Conservation (phyloP, 208 protist species). For the Acanthamoeba healyi region DNA sequence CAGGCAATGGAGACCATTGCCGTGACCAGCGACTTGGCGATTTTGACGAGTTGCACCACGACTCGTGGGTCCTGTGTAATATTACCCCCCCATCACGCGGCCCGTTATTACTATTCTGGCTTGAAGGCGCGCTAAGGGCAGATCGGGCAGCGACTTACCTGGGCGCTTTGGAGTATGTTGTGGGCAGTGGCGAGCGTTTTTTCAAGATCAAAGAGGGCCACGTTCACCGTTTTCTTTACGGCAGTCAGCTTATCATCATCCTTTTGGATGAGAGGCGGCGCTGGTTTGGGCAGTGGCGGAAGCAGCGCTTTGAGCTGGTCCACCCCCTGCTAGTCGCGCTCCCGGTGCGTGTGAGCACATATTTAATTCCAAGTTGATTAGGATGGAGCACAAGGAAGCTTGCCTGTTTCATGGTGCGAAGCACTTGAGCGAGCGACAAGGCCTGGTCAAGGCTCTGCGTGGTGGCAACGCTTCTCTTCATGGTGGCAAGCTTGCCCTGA, state of each 20-base stretch:
- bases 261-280: slow-evolving; percentile 34
- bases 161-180: background rate
- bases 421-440: background rate
- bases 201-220: slow-evolving; percentile 33
- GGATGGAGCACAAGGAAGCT: background rate
- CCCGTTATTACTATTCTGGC: too few relatives aligned
- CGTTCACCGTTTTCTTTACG: slow-evolving; percentile 39
- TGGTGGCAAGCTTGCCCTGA: background rate
- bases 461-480: background rate
- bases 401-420: slow-evolving; percentile 21
- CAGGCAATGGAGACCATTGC: background rate
- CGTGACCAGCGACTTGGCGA: background rate
- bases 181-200: background rate
- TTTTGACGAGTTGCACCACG: slow-evolving; percentile 23
- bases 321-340: background rate
- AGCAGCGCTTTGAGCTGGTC: slow-evolving; percentile 1
- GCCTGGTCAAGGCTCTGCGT: slow-evolving; percentile 7
- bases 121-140: too few relatives aligned
- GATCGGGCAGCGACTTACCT: too few relatives aligned
- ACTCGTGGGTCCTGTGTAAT: background rate
- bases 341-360: too few relatives aligned
- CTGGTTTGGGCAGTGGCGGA: slow-evolving; percentile 2
- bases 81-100: background rate
- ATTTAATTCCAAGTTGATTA: background rate
- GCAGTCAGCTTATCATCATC: slow-evolving; percentile 1